Percentiles rank a stretch among this genome's conserved stretches.
These are phyloP conservation scores for Ochromonas danica DNA, from an alignment of 108 stramenopile genomes.

Conservation along the genomic window DNA sequence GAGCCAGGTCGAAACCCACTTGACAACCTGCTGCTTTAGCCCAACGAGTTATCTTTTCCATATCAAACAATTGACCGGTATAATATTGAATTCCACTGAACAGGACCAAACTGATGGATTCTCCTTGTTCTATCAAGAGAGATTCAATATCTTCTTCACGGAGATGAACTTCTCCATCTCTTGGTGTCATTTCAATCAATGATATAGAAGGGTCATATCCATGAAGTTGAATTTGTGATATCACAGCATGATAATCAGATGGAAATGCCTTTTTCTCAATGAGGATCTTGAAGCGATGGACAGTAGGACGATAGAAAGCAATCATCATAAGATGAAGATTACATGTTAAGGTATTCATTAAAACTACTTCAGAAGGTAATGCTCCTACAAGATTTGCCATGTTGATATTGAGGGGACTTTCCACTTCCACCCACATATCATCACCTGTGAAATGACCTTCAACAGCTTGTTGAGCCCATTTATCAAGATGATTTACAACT, in stretches of 20 bases:
- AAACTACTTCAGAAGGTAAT: conserved; percentile 39
- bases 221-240: conserved; percentile 37
- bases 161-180: conserved; percentile 37
- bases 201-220: conserved; percentile 39
- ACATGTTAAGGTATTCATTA: conserved; percentile 51
- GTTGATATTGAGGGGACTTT: conserved; percentile 34
- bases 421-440: conserved; percentile 42
- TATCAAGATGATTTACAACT: conserved; percentile 36
- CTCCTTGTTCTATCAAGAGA: conserved; percentile 22
- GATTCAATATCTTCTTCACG: conserved; percentile 40
- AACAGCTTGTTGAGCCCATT: conserved; percentile 49
- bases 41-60: not conserved
- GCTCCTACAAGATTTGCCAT: conserved; percentile 54
- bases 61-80: conserved; percentile 47
- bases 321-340: conserved; percentile 53
- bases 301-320: conserved; percentile 49
- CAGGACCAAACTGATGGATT: conserved; percentile 39
- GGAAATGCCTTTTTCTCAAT: conserved; percentile 51
- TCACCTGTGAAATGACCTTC: conserved; percentile 45
- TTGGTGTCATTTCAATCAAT: conserved; percentile 34
- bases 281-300: conserved; percentile 41
- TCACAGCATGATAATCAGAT: conserved; percentile 48
- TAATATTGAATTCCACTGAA: conserved; percentile 54
- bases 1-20: conserved; percentile 51
- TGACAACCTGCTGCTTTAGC: conserved; percentile 7